Evolutionary conservation across 2,329 filamentous ascomycete genomes (phyloP), one percentile per base, ranked within the genome.

Genomic region (Pseudogymnoascus sp.): DNA sequence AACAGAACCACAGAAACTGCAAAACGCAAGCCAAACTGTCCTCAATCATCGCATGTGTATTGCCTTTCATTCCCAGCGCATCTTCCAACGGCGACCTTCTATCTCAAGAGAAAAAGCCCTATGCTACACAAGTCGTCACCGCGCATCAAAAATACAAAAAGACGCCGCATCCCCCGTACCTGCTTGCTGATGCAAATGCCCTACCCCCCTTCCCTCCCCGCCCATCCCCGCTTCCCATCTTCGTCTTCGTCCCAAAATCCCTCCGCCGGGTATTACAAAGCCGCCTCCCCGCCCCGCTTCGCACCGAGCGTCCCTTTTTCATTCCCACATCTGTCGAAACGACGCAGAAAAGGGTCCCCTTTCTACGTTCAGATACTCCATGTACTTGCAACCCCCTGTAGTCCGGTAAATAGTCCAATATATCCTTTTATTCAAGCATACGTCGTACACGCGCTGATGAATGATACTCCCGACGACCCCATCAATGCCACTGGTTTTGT

Each of bases 401-500:
- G 49, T 19, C 25, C 49, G 19, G 28, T 55, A 55, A 55, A 55
- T 55, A 55, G 49, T 55, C 49, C 49, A 55, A 52, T 52, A 55
- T 55, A 55, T 33, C 49, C n/a, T 55, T 33, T 33, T 55, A 55
- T 55, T 55, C 28, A 55, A 55, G 49, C 49, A 55, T 33, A 16
- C 28, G 49, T 55, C 16, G 49, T 55, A 55, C 25, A 55, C 45
- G 45, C 25, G 49, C 49, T 42, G 61, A 58, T 58, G 19, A 25
- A 36, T n/a, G 16, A 5, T 11, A 23, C 6, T 14, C 22, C 12
- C 38, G 19, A 19, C 19, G 19, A 19, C 19, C 19, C 39, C 14
- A 33, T 74, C 88, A 96, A 75, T 94, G 90, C 79, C 86, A 87
- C 60, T 80, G 78, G 64, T 76, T 81, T 71, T 84, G 84, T 4